Conservation (phyloP, 2,329 filamentous ascomycete species). For the Fusarium setosum region DNA sequence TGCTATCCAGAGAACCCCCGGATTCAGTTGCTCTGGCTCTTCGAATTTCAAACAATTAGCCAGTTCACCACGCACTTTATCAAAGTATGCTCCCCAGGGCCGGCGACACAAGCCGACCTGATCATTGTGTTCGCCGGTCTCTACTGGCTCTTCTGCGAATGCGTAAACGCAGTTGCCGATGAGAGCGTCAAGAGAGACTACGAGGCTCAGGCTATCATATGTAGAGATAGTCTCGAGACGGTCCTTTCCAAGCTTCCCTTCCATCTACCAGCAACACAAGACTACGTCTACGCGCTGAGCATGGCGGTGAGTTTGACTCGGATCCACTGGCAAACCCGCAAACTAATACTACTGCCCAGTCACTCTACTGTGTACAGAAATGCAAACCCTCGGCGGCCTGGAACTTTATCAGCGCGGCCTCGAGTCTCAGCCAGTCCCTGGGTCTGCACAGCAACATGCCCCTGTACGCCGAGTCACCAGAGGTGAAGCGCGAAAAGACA, state of each 20-base stretch:
- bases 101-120: neutral
- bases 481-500: slow-evolving; percentile 13
- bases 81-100: neutral
- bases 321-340: neutral
- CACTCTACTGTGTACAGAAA: slow-evolving; percentile 31
- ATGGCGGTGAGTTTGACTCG: slow-evolving; percentile 26
- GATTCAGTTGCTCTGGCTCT: neutral
- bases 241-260: slow-evolving; percentile 33
- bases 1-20: neutral
- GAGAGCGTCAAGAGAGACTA: neutral
- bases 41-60: neutral
- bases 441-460: slow-evolving; percentile 34
- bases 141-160: neutral
- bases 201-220: slow-evolving; percentile 15
- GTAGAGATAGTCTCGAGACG: slow-evolving; percentile 36
- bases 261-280: slow-evolving; percentile 26
- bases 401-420: slow-evolving; percentile 34
- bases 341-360: neutral
- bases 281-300: slow-evolving; percentile 27
- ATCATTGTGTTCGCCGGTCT: neutral
- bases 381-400: slow-evolving; percentile 36
- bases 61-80: neutral
- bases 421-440: slow-evolving; percentile 31
- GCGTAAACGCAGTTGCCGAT: neutral
- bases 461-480: slow-evolving; percentile 10